These are phyloP conservation scores for Endoconidiophora laricicola DNA, from an alignment of 2,329 filamentous ascomycete species.

Conservation along the genomic window DNA sequence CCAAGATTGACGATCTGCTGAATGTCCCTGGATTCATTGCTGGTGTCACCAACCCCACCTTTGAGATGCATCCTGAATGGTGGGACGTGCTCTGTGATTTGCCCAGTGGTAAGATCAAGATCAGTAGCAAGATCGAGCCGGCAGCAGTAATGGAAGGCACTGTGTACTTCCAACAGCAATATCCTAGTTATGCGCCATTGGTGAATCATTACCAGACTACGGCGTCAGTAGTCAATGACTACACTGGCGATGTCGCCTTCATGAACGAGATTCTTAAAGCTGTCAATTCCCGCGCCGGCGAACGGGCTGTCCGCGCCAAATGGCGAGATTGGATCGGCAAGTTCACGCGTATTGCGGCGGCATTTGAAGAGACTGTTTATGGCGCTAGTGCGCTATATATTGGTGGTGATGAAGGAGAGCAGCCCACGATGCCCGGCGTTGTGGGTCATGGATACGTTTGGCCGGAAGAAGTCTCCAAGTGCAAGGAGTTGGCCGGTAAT, in stretches of 20 bases:
- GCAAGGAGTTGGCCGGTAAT: constrained; percentile 77
- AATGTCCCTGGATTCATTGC: constrained; percentile 96
- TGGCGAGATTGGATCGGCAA: constrained; percentile 91
- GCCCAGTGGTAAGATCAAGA: constrained; percentile 82
- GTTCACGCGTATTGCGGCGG: constrained; percentile 80
- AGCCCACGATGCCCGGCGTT: constrained; percentile 36
- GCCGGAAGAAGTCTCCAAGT: constrained; percentile 64
- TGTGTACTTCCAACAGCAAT: constrained; percentile 72
- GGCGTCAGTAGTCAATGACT: constrained; percentile 35
- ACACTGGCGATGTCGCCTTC: constrained; percentile 76
- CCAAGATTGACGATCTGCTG: constrained; percentile 89
- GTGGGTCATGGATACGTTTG: constrained; percentile 90
- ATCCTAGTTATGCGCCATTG: constrained; percentile 37
- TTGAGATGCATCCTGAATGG: constrained; percentile 90
- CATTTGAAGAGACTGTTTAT: constrained; percentile 91
- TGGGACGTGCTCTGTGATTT: constrained; percentile 95
- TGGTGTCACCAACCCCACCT: constrained; percentile 91
- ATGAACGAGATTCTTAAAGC: constrained; percentile 74
- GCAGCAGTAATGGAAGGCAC: constrained; percentile 72
- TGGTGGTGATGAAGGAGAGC: constrained; percentile 54
- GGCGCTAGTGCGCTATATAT: constrained; percentile 82
- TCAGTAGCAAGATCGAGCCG: constrained; percentile 71
- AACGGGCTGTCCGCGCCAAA: constrained; percentile 77
- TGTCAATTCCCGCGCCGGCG: constrained; percentile 72
- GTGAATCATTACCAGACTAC: constrained; percentile 24